Conservation (phyloP, 148 eudicot genomes). For the Chenopodium album region DNA sequence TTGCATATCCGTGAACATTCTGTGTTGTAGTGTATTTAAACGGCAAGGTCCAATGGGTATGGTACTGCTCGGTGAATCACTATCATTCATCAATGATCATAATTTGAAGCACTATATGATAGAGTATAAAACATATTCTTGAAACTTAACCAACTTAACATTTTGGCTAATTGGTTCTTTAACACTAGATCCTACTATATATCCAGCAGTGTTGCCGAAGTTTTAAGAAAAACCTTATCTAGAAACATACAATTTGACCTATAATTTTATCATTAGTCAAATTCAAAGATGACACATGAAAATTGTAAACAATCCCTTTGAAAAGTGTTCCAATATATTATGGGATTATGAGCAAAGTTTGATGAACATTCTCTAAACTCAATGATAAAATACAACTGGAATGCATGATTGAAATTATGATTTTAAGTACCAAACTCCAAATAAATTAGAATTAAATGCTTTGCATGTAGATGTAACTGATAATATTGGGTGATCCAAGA, state of each 20-base stretch:
- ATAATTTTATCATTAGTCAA: neutral
- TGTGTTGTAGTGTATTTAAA: too few relatives aligned
- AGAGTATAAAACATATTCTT: too few relatives aligned
- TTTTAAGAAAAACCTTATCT: neutral
- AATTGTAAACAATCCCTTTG: neutral
- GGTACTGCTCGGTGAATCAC: too few relatives aligned
- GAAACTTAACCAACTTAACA: too few relatives aligned
- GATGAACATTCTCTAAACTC: neutral
- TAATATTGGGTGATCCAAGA: conserved; percentile 25
- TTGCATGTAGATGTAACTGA: conserved; percentile 13
- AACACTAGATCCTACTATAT: too few relatives aligned
- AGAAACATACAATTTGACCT: neutral
- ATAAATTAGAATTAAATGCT: conserved; percentile 1
- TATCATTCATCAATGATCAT: too few relatives aligned
- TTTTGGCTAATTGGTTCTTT: too few relatives aligned
- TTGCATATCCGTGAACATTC: too few relatives aligned
- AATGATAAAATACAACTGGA: neutral
- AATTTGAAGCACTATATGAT: too few relatives aligned
- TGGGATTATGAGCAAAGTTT: neutral
- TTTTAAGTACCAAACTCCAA: neutral
- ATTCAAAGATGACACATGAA: neutral
- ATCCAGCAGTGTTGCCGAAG: too few relatives aligned
- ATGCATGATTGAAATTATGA: neutral
- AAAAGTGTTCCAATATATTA: neutral
- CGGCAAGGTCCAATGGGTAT: too few relatives aligned